Conservation (phyloP, 2,329 filamentous ascomycete species). For the Arthrobotrys conoides region DNA sequence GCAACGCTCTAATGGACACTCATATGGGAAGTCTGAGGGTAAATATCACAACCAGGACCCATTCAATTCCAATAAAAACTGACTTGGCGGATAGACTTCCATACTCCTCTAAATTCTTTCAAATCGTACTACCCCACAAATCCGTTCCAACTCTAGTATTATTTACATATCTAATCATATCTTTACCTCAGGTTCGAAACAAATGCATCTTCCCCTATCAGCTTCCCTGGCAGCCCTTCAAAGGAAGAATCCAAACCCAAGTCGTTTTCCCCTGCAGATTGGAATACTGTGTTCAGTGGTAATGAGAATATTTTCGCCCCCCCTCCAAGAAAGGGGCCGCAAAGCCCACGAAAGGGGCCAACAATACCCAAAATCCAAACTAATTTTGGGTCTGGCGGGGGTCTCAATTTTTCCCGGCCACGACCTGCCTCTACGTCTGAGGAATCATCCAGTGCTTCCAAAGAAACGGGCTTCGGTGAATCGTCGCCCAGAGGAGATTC, state of each 20-base stretch:
- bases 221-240: constrained; percentile 22
- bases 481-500: constrained; percentile 14
- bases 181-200: constrained; percentile 42
- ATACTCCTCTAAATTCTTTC: constrained; percentile 35
- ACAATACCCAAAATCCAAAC: constrained; percentile 51
- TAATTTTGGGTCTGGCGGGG: constrained; percentile 23
- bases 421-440: constrained; percentile 46
- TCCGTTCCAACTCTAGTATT: background rate
- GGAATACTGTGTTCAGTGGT: constrained; percentile 52
- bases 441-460: constrained; percentile 7
- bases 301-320: constrained; percentile 52
- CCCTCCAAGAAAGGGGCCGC: constrained; percentile 37
- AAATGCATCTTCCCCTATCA: constrained; percentile 30
- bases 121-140: constrained; percentile 30
- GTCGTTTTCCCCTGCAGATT: constrained; percentile 49
- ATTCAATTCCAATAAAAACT: background rate
- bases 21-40: constrained; percentile 39
- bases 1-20: constrained; percentile 32
- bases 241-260: constrained; percentile 29
- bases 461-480: constrained; percentile 1
- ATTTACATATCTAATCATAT: constrained; percentile 3
- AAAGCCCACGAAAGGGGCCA: constrained; percentile 53
- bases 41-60: background rate
- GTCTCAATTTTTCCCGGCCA: constrained; percentile 54
- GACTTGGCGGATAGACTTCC: constrained; percentile 10